These are phyloP conservation scores for Diplocarpon rosae DNA, from an alignment of 2,329 filamentous ascomycete genomes.

Conservation along the genomic window DNA sequence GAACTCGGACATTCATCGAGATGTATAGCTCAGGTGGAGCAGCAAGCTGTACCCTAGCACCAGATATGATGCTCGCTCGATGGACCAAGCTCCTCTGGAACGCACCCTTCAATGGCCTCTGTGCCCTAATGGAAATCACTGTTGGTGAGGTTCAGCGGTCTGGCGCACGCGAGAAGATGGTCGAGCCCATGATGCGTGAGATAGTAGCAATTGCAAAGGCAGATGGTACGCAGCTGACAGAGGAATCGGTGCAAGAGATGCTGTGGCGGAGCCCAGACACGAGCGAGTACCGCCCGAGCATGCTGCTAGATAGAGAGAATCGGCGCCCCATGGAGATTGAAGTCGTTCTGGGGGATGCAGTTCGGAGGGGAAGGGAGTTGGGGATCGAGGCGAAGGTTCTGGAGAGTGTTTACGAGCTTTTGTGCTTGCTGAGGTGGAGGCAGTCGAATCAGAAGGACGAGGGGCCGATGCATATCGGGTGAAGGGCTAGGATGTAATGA, in stretches of 20 bases:
- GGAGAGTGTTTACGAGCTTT: slow-evolving; percentile 40
- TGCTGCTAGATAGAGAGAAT: slow-evolving; percentile 40
- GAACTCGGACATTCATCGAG: slow-evolving; percentile 13
- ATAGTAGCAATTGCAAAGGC: slow-evolving; percentile 17
- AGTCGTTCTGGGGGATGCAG: slow-evolving; percentile 41
- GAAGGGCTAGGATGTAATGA: no score
- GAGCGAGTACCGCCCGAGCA: slow-evolving; percentile 27
- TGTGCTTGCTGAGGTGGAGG: slow-evolving; percentile 37
- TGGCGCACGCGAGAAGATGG: slow-evolving; percentile 19
- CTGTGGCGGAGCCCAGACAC: slow-evolving; percentile 5
- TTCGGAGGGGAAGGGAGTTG: slow-evolving; percentile 36
- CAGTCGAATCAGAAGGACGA: slow-evolving; percentile 4
- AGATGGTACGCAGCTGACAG: slow-evolving; percentile 15
- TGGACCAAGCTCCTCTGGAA: slow-evolving; percentile 18
- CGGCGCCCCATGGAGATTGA: slow-evolving; percentile 42
- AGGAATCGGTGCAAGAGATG: slow-evolving; percentile 12
- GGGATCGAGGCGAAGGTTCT: slow-evolving; percentile 38
- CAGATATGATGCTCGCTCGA: slow-evolving; percentile 16
- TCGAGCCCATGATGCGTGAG: slow-evolving; percentile 22
- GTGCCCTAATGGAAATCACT: slow-evolving; percentile 15
- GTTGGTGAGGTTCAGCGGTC: slow-evolving; percentile 12
- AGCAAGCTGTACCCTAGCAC: slow-evolving; percentile 10
- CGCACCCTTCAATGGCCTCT: slow-evolving; percentile 17
- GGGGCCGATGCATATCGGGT: slow-evolving; percentile 1
- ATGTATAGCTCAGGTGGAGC: slow-evolving; percentile 13